Evolutionary conservation across 2,329 filamentous ascomycete species (phyloP), one percentile per base, ranked within the genome.

Genomic region (Niveomyces coronatus): DNA sequence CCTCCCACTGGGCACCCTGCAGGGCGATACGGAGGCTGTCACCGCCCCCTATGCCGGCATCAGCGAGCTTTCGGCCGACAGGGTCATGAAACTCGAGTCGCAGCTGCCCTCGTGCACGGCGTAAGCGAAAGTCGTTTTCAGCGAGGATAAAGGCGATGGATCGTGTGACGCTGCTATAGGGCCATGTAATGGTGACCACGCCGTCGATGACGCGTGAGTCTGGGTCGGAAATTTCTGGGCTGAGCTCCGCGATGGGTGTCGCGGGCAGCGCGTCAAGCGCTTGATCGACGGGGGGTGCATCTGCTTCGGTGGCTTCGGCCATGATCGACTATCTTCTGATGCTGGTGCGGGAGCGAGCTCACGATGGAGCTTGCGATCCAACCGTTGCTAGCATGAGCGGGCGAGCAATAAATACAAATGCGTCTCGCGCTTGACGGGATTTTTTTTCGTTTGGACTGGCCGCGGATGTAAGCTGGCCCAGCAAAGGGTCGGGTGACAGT

Each of bases 171-270:
- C 82, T 82, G 46, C 84, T 94, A 59, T 85, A 95, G 0, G 89
- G 89, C 88, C 89, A 96, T 41, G 85, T 79, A 24, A 96, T 76
- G 8, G 86, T 89, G 16, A 95, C 76, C 13, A 83, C 68, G 27
- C 84, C 87, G 41, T 75, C 71, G 22, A 94, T 60, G 10, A 65
- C 62, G 43, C 62, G 62, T 5, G 60, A 55, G 3, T 52, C 41
- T 17, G 57, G 54, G 10, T 67, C 54, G 11, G 58, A 40, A 5
- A 76, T 50, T 8, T 65, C 60, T 5, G 75, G 73, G 23, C 49
- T 55, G 23, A 81, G 63, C 43, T 73, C 62, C 7, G 76, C 65
- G 48, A 81, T 79, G 14, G 74, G 62, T 9, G 69, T 72, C 17
- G 59, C 54, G 13, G 54, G 50, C 38, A 55, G 53, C 24, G 47